Evolutionary conservation across 257 asterid genomes (phyloP).

Genomic region (Ballota nigra): DNA sequence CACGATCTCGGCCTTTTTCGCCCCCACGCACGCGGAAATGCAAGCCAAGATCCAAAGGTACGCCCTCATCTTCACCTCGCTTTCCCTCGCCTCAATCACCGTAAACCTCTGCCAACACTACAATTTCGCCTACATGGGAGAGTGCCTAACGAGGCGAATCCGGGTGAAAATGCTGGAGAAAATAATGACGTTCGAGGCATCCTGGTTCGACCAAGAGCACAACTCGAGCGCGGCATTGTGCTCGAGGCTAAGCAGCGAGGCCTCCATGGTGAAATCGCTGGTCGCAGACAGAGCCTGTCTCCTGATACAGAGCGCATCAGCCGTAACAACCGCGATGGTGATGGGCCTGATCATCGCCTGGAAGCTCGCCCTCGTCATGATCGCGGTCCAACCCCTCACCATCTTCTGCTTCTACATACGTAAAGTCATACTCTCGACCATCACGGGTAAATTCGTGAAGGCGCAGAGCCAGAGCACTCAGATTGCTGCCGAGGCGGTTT

Average conservation of each 20-base stretch:
- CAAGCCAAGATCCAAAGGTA: constrained; percentile 48
- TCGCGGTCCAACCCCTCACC: constrained; percentile 79
- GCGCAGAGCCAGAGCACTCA: constrained; percentile 77
- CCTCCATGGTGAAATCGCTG: constrained; percentile 74
- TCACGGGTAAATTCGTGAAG: constrained; percentile 60
- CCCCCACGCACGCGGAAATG: constrained; percentile 58
- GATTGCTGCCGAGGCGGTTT: constrained; percentile 74
- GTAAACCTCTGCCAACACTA: constrained; percentile 73
- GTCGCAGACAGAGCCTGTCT: constrained; percentile 73
- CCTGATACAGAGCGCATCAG: constrained; percentile 59
- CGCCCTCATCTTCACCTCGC: constrained; percentile 45
- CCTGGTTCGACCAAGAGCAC: constrained; percentile 75
- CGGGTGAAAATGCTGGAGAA: constrained; percentile 60
- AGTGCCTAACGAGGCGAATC: constrained; percentile 57
- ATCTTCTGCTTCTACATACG: constrained; percentile 70
- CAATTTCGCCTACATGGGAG: constrained; percentile 80
- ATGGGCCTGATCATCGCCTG: constrained; percentile 74
- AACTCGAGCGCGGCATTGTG: constrained; percentile 68
- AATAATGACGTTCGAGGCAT: constrained; percentile 63
- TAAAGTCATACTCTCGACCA: constrained; percentile 60
- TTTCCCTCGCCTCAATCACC: constrained; percentile 52
- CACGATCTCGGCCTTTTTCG: constrained; percentile 70
- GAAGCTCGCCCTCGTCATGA: constrained; percentile 88
- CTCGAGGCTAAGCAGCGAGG: constrained; percentile 64
- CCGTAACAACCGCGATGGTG: constrained; percentile 59